Base-by-base conservation (phyloP, 352 stramenopile genomes). In the Phytophthora agathidicida region DNA sequence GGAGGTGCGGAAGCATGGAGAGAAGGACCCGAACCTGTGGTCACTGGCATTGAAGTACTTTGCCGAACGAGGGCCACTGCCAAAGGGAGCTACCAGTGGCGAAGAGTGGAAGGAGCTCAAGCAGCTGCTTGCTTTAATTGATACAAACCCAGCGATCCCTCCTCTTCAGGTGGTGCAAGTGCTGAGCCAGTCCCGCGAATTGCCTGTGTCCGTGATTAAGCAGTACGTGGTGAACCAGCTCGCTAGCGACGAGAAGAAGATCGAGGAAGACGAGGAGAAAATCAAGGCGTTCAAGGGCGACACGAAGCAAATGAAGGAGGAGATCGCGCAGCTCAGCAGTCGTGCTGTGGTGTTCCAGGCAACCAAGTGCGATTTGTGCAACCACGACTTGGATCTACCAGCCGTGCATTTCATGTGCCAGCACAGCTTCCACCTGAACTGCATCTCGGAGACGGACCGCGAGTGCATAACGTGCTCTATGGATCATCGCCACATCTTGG, bases 401-500 rank as follows among this genome's bases (percentile, higher is more conserved):
- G 88, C 88, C 1, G 88, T 97, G 33, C 89, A 97, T 52, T 97
- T 97, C 57, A 88, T 96, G 77, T 97, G 86, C 50, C 88, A 94
- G 44, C 86, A 97, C 68, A 96, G 84, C 42, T 97, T 92, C 70
- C 86, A 96, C 50, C 77, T 96, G 13, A 94, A 93, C 65, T 96
- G 87, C 67, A 93, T 96, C 41, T 94, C 88, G 0, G 89, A 95
- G 73, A 93, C 84, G 24, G 88, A 96, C 37, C 80, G 85, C 36
- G 86, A 96, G 59, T 96, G 88, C 63, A 92, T 94, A 57, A 91
- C 86, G 54, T 96, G 88, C 58, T 92, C 86, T 27, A 82, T 93
- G 61, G 79, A 96, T 52, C 86, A 95, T 50, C 83, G 86, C 36
- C 83, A 92, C 60, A 89, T 94, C 50, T 66, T 94, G 46, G 83